Evolutionary conservation across 345 rosid species (phyloP), one percentile per base, ranked within the genome.

Genomic region (Laguncularia racemosa): DNA sequence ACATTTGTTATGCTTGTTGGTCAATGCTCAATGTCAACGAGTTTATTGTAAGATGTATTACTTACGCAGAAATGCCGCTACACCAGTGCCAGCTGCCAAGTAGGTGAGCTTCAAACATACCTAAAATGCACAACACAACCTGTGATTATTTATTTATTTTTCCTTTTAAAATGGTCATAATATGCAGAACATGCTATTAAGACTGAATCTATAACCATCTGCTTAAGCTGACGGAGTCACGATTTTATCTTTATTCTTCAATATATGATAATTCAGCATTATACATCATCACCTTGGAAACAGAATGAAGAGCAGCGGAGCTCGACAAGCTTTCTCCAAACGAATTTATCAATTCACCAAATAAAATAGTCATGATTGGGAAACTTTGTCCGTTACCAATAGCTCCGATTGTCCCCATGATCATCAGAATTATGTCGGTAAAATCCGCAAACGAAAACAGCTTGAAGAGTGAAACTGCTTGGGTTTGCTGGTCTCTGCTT

Each of bases 311-410:
- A 13, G 78, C 76, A 21, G 71, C 59, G 2, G 48, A 52, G 57
- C 47, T 64, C 33, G 51, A 60, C 78, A 78, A 84, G 73, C 82
- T 91, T 52, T 71, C 26, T 59, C 95, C 96, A 38, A 75, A 91
- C 58, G 95, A 67, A 74, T 91, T 62, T 15, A 52, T 16, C 12
- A 83, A 55, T n/a, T 91, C 81, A 55, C 98, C 98, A 7, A 91
- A 83, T 14, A 91, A 60, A 19, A 91, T 10, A 11, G 98, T 72
- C 98, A 91, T 86, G 2, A 88, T 33, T 46, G 98, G 98, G 72
- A 86, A 52, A 46, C 73, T 65, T 1, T 81, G 14, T 38, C 98
- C 98, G 48, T 91, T 88, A 9, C 76, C 95, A 44, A 73, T 23
- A 19, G 96, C 85, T 44, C 86, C 98, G 58, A 82, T 53, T 0